Percentiles rank a stretch among this genome's conserved stretches.
Conservation (phyloP, 768 basidiomycete genomes). For the Podaxis sp. region DNA sequence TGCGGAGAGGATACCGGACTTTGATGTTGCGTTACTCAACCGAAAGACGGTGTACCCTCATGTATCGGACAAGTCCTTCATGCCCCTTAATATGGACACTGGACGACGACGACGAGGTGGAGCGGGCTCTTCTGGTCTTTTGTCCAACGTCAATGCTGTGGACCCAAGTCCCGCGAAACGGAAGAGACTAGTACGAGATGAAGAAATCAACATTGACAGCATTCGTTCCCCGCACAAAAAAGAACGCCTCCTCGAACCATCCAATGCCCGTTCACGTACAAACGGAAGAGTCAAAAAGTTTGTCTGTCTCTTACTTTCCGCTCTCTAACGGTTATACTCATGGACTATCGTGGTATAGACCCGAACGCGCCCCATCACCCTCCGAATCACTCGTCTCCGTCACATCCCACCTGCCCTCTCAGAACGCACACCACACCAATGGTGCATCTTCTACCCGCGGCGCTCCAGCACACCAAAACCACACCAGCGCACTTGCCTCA, state of each 20-base stretch:
- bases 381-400: constrained; percentile 73
- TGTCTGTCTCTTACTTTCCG: constrained; percentile 25
- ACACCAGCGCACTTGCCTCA: neutral
- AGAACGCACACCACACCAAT: constrained; percentile 30
- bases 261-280: constrained; percentile 47
- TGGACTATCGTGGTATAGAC: constrained; percentile 34
- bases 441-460: constrained; percentile 24
- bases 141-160: constrained; percentile 47
- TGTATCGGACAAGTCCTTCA: constrained; percentile 65
- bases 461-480: constrained; percentile 20
- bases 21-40: constrained; percentile 55
- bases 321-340: constrained; percentile 2
- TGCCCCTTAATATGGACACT: constrained; percentile 64
- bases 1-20: constrained; percentile 61
- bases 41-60: constrained; percentile 75
- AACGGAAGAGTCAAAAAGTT: constrained; percentile 63
- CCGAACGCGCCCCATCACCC: constrained; percentile 66
- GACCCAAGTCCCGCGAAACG: constrained; percentile 69
- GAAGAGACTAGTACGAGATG: constrained; percentile 59
- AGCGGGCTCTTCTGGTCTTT: constrained; percentile 40
- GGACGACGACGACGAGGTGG: constrained; percentile 61
- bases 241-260: constrained; percentile 37
- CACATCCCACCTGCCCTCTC: constrained; percentile 58
- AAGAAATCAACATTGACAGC: constrained; percentile 53
- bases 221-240: constrained; percentile 67